Evolutionary conservation across 2,329 filamentous ascomycete genomes (phyloP).

Genomic region (Knoxdaviesia proteae): DNA sequence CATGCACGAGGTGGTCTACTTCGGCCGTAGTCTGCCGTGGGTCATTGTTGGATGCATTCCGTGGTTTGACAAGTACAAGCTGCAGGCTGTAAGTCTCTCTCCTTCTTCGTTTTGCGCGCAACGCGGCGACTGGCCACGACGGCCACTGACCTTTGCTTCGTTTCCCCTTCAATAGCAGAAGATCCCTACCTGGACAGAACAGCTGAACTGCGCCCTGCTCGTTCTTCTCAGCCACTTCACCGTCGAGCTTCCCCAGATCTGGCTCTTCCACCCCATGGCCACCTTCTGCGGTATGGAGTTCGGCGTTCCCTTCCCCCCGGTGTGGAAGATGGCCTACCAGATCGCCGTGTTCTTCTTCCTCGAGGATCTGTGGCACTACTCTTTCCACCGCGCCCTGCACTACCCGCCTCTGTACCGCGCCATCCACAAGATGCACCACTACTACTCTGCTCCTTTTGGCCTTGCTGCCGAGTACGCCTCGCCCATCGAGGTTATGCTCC

Average conservation of each 20-base stretch:
- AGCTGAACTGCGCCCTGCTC: conserved; percentile 82
- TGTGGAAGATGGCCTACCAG: conserved; percentile 75
- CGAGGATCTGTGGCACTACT: conserved; percentile 98
- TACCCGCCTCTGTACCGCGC: conserved; percentile 88
- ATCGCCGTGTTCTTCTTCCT: conserved; percentile 87
- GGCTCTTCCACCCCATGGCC: conserved; percentile 95
- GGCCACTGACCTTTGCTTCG: neutral
- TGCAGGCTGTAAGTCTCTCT: conserved; percentile 48
- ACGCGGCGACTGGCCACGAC: no score
- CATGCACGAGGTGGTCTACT: conserved; percentile 90
- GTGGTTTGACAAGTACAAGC: conserved; percentile 82
- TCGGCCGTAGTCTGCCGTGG: conserved; percentile 76
- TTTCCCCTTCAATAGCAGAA: conserved; percentile 31
- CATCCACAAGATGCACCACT: conserved; percentile 98
- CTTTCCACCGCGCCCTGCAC: conserved; percentile 80
- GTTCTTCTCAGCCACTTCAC: conserved; percentile 93
- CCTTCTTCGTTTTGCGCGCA: neutral
- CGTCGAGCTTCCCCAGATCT: conserved; percentile 94
- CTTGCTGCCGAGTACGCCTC: conserved; percentile 94
- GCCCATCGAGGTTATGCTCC: conserved; percentile 87
- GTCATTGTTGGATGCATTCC: conserved; percentile 80
- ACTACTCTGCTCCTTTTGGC: conserved; percentile 93
- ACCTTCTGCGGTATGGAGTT: conserved; percentile 80
- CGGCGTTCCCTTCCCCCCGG: conserved; percentile 68
- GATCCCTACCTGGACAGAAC: conserved; percentile 78